Evolutionary conservation across 2,329 filamentous ascomycete genomes (phyloP), one percentile per base, ranked within the genome.

Genomic region (Fusarium hostae): DNA sequence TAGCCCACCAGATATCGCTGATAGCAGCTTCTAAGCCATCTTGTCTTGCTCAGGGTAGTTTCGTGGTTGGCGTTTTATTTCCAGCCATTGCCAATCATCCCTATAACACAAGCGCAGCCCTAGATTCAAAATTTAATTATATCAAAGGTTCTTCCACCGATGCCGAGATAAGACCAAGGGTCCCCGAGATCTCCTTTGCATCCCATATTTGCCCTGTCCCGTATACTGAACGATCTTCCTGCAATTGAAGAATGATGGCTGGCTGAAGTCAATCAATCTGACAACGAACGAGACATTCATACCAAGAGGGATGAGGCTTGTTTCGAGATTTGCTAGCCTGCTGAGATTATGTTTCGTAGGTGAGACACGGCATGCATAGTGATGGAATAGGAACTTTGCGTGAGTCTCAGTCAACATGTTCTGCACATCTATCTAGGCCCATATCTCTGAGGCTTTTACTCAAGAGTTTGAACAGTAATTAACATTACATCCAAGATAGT

Each of bases 291-390:
- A 48, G 45, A 48, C 28, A 34, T 18, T 4, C 7, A 18, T 22
- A 12, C 20, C 45, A 12, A 1, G 13, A 18, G 15, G 6, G 28
- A 6, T 22, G 3, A 2, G 2, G 1, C 3, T 11, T 48, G 15
- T 1, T 3, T 10, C 1, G 8, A 15, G 9, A 35, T 51, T 51
- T 15, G 12, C 11, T 20, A 48, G 6, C 3, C 9, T 5, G 7
- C 6, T 6, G 48, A 26, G 22, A 26, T 8, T 0, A 11, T 37
- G 32, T 16, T 3, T 20, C 15, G 6, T 6, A 6, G 6, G 3
- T 16, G 12, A 51, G 48, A 35, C 48, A 51, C 12, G 11, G 12
- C 9, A 51, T 18, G n/a, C 7, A 3, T 2, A 13, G 15, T 5
- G 45, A 13, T 12, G 5, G 5, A 9, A 13, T 13, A 6, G 11